Percentiles rank a stretch among this genome's conserved stretches.
Conservation (phyloP, 345 rosid species). For the Aquilaria malaccensis region DNA sequence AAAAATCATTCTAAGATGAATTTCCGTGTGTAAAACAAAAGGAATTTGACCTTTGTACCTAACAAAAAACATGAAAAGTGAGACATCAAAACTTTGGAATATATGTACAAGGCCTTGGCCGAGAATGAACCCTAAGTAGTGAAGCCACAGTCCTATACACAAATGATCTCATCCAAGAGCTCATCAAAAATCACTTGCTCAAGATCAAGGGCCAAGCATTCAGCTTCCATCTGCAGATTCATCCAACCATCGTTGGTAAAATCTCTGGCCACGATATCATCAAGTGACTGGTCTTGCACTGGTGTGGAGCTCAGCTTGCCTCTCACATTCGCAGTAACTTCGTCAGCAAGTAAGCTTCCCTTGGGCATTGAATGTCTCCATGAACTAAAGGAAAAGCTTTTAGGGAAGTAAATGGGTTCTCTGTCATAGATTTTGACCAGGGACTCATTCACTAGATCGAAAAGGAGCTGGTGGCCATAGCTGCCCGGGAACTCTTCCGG, state of each 20-base stretch:
- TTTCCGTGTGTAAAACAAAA: too few relatives aligned
- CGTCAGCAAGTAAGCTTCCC: conserved; percentile 38
- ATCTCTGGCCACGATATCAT: conserved; percentile 55
- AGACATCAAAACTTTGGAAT: too few relatives aligned
- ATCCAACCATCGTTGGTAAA: conserved; percentile 60
- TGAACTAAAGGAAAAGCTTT: conserved; percentile 25
- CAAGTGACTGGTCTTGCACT: conserved; percentile 38
- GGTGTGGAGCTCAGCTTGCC: conserved; percentile 20
- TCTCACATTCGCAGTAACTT: conserved; percentile 60
- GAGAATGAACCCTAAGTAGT: too few relatives aligned
- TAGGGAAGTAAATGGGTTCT: conserved; percentile 51
- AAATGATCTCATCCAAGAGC: conserved; percentile 40
- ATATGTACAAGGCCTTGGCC: too few relatives aligned
- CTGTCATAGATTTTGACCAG: conserved; percentile 38
- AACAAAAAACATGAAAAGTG: too few relatives aligned
- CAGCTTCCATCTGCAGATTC: conserved; percentile 44
- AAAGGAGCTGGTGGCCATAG: conserved; percentile 46
- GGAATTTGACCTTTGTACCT: too few relatives aligned
- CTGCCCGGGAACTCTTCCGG: not conserved
- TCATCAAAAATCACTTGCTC: conserved; percentile 68
- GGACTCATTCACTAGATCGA: conserved; percentile 53
- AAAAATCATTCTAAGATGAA: too few relatives aligned
- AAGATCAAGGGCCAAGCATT: conserved; percentile 59
- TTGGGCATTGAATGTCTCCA: conserved; percentile 24
- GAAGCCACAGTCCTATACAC: not conserved